Base-by-base conservation (phyloP, 2,329 filamentous ascomycete species). In the Metarhizium album region DNA sequence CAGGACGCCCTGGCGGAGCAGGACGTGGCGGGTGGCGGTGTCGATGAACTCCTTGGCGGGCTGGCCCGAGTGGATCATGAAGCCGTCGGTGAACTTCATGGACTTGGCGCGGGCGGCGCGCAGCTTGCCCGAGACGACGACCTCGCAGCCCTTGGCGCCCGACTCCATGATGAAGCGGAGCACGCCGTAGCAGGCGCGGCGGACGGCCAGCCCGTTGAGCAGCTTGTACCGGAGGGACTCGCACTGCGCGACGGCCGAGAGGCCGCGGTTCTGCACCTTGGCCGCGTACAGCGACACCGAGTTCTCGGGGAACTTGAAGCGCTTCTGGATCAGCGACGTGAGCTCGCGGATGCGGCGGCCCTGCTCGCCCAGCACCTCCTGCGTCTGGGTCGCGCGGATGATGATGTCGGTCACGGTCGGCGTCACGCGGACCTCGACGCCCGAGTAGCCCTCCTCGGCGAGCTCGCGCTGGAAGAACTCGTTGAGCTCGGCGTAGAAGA, bases 61-160 rank as follows among this genome's bases (percentile, higher is more conserved):
- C 76, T 98, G 93, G 78, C 93, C 93, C 69, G 93, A 98, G 88
- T 98, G 93, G 79, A 98, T 98, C 93, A 98, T 98, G 89, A 98
- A 98, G 73, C 93, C 93, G 76, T 98, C 90, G 75, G 93, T 98
- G 86, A 98, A 98, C 86, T 98, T 98, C 93, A 98, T 98, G 79
- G 83, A 89, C 89, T 98, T 98, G 76, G 93, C 93, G 82, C 93
- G 90, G 69, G 93, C 93, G 74, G 93, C 93, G 71, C 93, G 86
- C 66, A 98, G 87, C 86, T 98, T 98, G 75, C 93, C 93, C 64
- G 90, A 96, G 64, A 98, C 93, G 71, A 98, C 93, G 62, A 98
- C 93, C 81, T 98, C 93, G 74, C 93, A 98, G 76, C 93, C 93
- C 87, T 98, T 98, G 75, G 93, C 93, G 70, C 93, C 93, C 64